Evolutionary conservation across 2,329 filamentous ascomycete genomes (phyloP).

Genomic region (Phaeoacremonium minimum): DNA sequence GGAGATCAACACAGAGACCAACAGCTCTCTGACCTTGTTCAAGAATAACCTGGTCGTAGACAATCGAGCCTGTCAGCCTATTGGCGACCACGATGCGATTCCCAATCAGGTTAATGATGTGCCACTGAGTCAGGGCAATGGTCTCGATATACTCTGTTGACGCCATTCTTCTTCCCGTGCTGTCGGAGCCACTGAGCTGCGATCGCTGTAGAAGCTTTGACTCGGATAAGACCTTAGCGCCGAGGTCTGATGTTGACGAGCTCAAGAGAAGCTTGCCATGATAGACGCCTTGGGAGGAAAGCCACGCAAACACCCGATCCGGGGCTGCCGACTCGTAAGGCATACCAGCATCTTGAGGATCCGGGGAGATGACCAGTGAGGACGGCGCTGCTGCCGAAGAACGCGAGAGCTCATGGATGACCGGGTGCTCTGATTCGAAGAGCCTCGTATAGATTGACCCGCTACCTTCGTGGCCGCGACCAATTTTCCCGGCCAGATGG

Average conservation of each 20-base stretch:
- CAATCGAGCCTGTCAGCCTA: conserved; percentile 75
- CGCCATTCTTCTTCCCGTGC: conserved; percentile 58
- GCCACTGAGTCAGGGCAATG: conserved; percentile 88
- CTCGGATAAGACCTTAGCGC: conserved; percentile 70
- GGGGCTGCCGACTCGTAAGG: conserved; percentile 51
- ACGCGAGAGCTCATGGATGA: conserved; percentile 66
- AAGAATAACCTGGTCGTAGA: conserved; percentile 84
- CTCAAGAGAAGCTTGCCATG: conserved; percentile 73
- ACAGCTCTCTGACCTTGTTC: conserved; percentile 74
- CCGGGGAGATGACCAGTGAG: conserved; percentile 71
- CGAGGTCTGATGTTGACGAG: conserved; percentile 59
- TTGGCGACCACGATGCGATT: conserved; percentile 82
- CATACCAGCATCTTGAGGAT: conserved; percentile 50
- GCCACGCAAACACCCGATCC: conserved; percentile 84
- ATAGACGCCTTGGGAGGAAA: conserved; percentile 80
- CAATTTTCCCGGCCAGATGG: conserved; percentile 76
- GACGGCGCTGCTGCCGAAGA: conserved; percentile 58
- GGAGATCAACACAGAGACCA: conserved; percentile 82
- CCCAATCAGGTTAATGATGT: conserved; percentile 79
- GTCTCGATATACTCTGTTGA: conserved; percentile 71
- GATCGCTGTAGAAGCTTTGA: conserved; percentile 73
- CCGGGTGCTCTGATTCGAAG: conserved; percentile 82
- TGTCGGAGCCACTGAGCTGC: conserved; percentile 66
- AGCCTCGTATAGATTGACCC: conserved; percentile 81
- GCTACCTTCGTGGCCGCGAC: conserved; percentile 71